Conservation (phyloP, 2,329 filamentous ascomycete species). For the Clonostachys byssicola region DNA sequence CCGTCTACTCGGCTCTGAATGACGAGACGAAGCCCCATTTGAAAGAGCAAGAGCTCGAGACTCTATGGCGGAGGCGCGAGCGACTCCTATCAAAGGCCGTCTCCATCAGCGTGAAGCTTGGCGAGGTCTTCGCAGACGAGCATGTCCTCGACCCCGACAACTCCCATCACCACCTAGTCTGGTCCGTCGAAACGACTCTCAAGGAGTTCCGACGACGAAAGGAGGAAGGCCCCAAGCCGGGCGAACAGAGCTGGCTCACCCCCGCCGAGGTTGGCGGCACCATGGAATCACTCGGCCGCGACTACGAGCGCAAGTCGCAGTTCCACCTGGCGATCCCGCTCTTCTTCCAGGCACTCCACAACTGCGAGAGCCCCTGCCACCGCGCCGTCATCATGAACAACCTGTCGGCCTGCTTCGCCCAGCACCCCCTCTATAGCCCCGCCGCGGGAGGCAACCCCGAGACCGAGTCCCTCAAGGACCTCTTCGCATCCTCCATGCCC, state of each 20-base stretch:
- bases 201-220: conserved; percentile 69
- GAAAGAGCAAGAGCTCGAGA: conserved; percentile 30
- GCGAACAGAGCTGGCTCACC: conserved; percentile 68
- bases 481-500: conserved; percentile 21
- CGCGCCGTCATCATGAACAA: conserved; percentile 85
- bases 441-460: conserved; percentile 6
- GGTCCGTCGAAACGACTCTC: conserved; percentile 77
- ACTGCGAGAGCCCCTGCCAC: conserved; percentile 68
- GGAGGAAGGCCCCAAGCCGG: conserved; percentile 62
- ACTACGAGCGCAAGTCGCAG: conserved; percentile 70
- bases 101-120: conserved; percentile 77
- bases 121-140: conserved; percentile 74
- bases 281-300: conserved; percentile 70
- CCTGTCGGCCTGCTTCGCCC: conserved; percentile 67
- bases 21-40: conserved; percentile 6
- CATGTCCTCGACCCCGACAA: conserved; percentile 70
- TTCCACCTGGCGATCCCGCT: conserved; percentile 81
- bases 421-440: conserved; percentile 47
- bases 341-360: conserved; percentile 76
- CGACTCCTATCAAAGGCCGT: conserved; percentile 71
- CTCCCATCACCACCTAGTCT: conserved; percentile 69
- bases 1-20: neutral
- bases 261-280: conserved; percentile 69
- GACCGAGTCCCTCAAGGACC: conserved; percentile 16
- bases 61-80: conserved; percentile 53